Percentiles rank a stretch among this genome's conserved stretches.
Evolutionary conservation across 2,329 filamentous ascomycete species (phyloP).

Genomic region (Aspergillus costaricaensis): DNA sequence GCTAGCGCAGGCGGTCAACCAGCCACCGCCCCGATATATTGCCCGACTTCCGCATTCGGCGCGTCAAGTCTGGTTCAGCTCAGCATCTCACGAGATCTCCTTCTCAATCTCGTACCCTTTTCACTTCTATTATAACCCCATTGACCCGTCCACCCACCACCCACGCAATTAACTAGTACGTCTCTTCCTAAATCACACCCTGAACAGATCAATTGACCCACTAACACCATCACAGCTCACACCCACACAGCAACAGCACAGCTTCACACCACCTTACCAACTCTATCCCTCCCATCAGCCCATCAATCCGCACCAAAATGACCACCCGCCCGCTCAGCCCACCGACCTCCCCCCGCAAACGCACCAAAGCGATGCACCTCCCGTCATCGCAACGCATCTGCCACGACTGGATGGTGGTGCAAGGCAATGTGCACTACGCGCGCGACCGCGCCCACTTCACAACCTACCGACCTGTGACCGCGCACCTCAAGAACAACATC

Average conservation of each 20-base stretch:
- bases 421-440: conserved; percentile 36
- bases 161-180: too few relatives aligned
- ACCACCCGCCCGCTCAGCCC: background rate
- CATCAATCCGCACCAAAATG: background rate
- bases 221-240: too few relatives aligned
- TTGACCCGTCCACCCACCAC: background rate
- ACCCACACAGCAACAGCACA: too few relatives aligned
- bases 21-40: background rate
- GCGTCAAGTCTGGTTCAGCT: background rate
- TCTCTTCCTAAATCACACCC: accelerated
- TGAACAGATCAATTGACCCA: too few relatives aligned
- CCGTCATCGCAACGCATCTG: conserved; percentile 41
- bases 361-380: background rate
- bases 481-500: conserved; percentile 22
- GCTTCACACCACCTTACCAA: background rate
- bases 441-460: conserved; percentile 35
- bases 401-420: conserved; percentile 35
- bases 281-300: background rate
- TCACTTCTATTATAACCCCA: background rate
- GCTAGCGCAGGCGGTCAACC: background rate
- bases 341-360: background rate
- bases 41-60: background rate
- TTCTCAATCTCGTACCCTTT: background rate
- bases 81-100: background rate
- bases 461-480: conserved; percentile 30